Evolutionary conservation across 2,329 filamentous ascomycete genomes (phyloP).

Genomic region (Fusarium tupiense): DNA sequence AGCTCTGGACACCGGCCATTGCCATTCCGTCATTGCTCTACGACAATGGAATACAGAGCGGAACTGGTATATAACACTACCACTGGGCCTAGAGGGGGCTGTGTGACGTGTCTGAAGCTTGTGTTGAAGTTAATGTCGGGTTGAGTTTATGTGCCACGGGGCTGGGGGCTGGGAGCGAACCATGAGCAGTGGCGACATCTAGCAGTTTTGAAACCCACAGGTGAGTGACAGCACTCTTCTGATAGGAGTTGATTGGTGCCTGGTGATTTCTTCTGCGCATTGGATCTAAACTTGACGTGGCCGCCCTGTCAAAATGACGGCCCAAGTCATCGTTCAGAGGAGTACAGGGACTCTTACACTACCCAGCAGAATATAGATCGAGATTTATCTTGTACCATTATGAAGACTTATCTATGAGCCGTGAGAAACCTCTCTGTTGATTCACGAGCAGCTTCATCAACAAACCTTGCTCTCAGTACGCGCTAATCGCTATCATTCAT

Average conservation of each 20-base stretch:
- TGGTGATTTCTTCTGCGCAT: background rate
- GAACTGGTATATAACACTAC: background rate
- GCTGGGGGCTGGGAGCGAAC: background rate
- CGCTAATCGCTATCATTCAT: conserved; percentile 4
- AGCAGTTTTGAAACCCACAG: fast-evolving
- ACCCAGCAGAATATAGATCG: background rate
- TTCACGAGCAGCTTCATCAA: background rate
- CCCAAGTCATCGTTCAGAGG: background rate
- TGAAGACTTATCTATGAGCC: background rate
- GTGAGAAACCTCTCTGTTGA: background rate
- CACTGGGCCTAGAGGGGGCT: too few relatives aligned
- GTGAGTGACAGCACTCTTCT: background rate
- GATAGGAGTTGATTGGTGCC: fast-evolving
- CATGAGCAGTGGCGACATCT: background rate
- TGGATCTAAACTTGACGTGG: background rate
- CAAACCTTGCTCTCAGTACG: background rate
- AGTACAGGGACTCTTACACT: too few relatives aligned
- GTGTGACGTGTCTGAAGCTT: background rate
- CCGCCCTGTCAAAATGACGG: too few relatives aligned
- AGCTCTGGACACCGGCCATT: conserved; percentile 13
- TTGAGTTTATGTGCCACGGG: background rate
- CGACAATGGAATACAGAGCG: background rate
- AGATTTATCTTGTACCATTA: fast-evolving
- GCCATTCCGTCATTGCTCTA: conserved; percentile 17
- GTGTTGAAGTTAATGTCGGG: background rate